Conservation (phyloP, 1,284 basidiomycete genomes). For the Leccinum laetum region DNA sequence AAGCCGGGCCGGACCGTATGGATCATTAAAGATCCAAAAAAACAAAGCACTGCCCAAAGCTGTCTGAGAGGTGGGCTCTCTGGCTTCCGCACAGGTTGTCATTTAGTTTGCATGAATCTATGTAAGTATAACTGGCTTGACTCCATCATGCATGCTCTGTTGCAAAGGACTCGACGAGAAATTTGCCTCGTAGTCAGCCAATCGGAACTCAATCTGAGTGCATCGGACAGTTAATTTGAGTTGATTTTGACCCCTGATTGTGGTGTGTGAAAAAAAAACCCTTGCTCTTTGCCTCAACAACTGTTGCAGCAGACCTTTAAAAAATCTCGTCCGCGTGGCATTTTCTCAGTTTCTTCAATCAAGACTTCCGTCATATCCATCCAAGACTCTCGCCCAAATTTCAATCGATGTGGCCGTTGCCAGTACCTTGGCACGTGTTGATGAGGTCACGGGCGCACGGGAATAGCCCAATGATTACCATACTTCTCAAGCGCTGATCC, state of each 20-base stretch:
- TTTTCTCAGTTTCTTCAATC: background rate
- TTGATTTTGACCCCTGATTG: background rate
- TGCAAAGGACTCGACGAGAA: background rate
- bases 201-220: background rate
- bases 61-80: too few species aligned
- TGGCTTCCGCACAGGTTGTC: too few species aligned
- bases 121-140: too few species aligned
- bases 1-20: too few species aligned
- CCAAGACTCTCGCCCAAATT: background rate
- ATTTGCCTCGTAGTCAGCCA: too few species aligned
- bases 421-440: constrained; percentile 8
- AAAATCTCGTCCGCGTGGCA: background rate
- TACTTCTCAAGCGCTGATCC: background rate
- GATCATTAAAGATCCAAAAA: too few species aligned
- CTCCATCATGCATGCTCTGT: background rate
- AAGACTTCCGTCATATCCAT: background rate
- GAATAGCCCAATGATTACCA: background rate
- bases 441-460: constrained; percentile 4
- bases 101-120: too few species aligned
- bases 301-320: background rate
- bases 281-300: background rate
- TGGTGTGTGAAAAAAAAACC: background rate
- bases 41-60: too few species aligned
- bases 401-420: background rate
- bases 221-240: background rate